Base-by-base conservation (phyloP, 2,329 filamentous ascomycete genomes). In the Hypoxylon sp. region DNA sequence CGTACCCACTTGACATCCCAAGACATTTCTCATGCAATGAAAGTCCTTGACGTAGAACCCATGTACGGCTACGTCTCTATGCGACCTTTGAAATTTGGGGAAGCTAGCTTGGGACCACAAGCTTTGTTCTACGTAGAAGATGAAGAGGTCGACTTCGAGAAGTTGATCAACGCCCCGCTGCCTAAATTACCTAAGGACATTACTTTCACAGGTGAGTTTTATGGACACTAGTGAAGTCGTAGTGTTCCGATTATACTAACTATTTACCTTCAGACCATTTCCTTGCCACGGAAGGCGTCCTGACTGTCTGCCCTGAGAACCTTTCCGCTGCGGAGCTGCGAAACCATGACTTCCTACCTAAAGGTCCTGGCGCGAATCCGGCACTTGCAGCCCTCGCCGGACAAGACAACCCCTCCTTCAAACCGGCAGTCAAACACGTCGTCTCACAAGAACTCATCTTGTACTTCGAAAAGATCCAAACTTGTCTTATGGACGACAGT, bases 141-240 rank as follows among this genome's bases (percentile, higher is more conserved):
- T 79, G 96, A 99, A 78, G 96, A 99, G 84, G 91, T 98, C 61
- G 96, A 99, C 81, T 98, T 99, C 78, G 96, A 99, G 84, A 98
- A 98, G 85, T 85, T 99, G 73, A 98, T 99, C 79, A 99, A 99
- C 82, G 94, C 94, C 72, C 93, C 96, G 3, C 82, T 99, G 73
- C 96, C 96, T 27, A 98, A 97, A 81, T 95, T 99, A 31, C 96
- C 96, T 35, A 88, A 95, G 55, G 96, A 99, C 80, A 92, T 96
- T 75, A 93, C 90, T 68, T 95, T 98, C 78, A 98, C 95, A 44
- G 92, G 94, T 95, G 83, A 63, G 86, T 25, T 17, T 22, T 20
- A 48, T n/a, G 17, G 33, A 6, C 17, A 22, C 8, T 10, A 42
- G 22, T n/a, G 1, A n/a, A 61, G 44, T n/a, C 6, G 30, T 6